Conservation (phyloP, 2,329 filamentous ascomycete species). For the Hypomyces rosellus region DNA sequence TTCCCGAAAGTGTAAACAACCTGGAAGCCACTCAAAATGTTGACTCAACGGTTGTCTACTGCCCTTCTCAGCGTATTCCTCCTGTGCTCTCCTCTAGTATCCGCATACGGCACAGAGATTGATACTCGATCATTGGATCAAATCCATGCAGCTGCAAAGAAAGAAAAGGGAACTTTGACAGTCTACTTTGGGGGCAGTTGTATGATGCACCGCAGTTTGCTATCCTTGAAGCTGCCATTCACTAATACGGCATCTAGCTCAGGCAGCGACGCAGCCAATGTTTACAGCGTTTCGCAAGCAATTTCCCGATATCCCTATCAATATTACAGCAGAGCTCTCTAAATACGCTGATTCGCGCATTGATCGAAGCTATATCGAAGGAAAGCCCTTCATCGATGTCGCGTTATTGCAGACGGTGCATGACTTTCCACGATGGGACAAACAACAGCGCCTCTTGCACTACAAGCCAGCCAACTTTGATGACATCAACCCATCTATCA, state of each 20-base stretch:
- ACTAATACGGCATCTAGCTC: neutral
- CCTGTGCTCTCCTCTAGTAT: neutral
- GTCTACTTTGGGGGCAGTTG: constrained; percentile 5
- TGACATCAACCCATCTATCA: constrained; percentile 3
- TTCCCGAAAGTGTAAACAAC: too few species aligned
- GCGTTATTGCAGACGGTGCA: constrained; percentile 3
- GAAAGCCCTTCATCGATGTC: constrained; percentile 2
- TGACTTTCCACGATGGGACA: constrained; percentile 5
- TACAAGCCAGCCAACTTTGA: constrained; percentile 3
- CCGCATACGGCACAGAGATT: neutral
- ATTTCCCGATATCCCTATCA: constrained; percentile 3
- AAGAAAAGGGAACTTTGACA: neutral
- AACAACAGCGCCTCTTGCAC: constrained; percentile 3
- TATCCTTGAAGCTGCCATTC: neutral
- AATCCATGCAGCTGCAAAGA: neutral
- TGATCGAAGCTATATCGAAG: constrained; percentile 4
- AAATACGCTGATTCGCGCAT: constrained; percentile 6
- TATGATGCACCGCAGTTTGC: neutral
- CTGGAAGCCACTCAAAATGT: too few species aligned
- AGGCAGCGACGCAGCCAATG: constrained; percentile 3
- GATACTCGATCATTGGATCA: constrained; percentile 1
- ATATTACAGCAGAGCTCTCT: constrained; percentile 3
- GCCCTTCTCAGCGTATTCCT: too few species aligned
- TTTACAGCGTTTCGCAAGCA: neutral
- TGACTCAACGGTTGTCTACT: too few species aligned